Evolutionary conservation across 257 asterid species (phyloP), one percentile per base, ranked within the genome.

Genomic region (Eucommia ulmoides): DNA sequence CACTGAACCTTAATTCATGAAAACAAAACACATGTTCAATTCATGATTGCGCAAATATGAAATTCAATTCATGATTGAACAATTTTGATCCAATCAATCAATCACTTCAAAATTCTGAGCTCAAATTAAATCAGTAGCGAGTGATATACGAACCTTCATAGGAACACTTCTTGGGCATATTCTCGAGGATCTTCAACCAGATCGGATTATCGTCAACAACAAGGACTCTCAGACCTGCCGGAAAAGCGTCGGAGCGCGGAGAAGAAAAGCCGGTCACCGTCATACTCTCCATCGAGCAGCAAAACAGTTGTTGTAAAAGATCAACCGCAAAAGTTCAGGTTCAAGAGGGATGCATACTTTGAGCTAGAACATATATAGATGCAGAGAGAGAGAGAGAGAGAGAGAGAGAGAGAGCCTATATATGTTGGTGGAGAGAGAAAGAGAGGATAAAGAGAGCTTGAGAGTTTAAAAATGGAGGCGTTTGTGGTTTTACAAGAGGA

Each of bases 181-280:
- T 89, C 20, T 89, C 98, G 42, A 89, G 93, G 79, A 89, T 89
- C 79, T 80, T 85, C 65, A 89, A 69, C 96, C 98, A 89, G 1
- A 94, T 89, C 15, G 93, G 93, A 68, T 85, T 96, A 70, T 85
- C 98, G 54, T 89, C 98, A 18, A 89, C 98, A 24, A 89, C 96
- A 18, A 89, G 96, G 22, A 89, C 96, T 58, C 96, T 66, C 14
- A 89, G 69, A 21, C 97, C 97, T 48, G 88, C 91, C 55, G 97
- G 97, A 63, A 89, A 89, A 46, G 67, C 25, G 3, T 80, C 96
- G 52, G 67, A 25, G 64, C 83, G 69, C 25, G 88, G 76, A 24
- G 94, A 75, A 24, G 81, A 70, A 70, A 80, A 83, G 58, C 82
- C 88, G 33, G 56, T 54, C n/a, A n/a, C n/a, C n/a, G n/a, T n/a